A percentile compares a stretch with the other conserved stretches of the same genome.
phyloP scores from a whole-genome alignment of 2,329 filamentous ascomycete species.

The Trichophaea hybrida region DNA sequence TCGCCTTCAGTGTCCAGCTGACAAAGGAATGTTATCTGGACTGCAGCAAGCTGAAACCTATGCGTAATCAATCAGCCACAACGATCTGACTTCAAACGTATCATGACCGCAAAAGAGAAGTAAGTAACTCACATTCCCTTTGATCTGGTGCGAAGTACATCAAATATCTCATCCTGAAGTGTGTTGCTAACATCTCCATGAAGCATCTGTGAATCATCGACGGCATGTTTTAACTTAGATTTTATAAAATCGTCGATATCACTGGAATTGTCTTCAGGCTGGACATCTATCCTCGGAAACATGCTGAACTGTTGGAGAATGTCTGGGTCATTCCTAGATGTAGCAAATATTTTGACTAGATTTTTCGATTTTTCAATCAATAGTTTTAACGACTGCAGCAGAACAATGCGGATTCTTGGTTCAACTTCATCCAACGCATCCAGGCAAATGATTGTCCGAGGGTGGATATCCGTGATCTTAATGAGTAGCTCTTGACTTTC shows the following conservation, averaged over 20 bases:
- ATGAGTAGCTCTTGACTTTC: constrained; percentile 2
- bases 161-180: constrained; percentile 4
- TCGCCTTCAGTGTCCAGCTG: constrained; percentile 19
- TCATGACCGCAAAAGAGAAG: too few relatives aligned
- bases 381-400: not conserved
- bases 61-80: not conserved
- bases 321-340: constrained; percentile 10
- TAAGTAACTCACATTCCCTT: constrained; percentile 16
- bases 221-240: constrained; percentile 1
- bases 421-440: constrained; percentile 2
- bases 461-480: not conserved
- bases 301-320: constrained; percentile 4
- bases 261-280: constrained; percentile 4
- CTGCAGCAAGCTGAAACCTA: constrained; percentile 30
- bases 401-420: not conserved
- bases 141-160: not conserved
- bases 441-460: constrained; percentile 1
- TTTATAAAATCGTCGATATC: constrained; percentile 12
- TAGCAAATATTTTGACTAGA: constrained; percentile 17
- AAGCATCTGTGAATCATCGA: constrained; percentile 8
- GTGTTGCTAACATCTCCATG: not conserved
- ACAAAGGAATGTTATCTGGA: constrained; percentile 29
- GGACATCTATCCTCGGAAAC: constrained; percentile 9
- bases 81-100: not conserved
- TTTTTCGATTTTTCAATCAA: not conserved